phyloP scores from a whole-genome alignment of 345 rosid genomes.

The Conringia planisiliqua region DNA sequence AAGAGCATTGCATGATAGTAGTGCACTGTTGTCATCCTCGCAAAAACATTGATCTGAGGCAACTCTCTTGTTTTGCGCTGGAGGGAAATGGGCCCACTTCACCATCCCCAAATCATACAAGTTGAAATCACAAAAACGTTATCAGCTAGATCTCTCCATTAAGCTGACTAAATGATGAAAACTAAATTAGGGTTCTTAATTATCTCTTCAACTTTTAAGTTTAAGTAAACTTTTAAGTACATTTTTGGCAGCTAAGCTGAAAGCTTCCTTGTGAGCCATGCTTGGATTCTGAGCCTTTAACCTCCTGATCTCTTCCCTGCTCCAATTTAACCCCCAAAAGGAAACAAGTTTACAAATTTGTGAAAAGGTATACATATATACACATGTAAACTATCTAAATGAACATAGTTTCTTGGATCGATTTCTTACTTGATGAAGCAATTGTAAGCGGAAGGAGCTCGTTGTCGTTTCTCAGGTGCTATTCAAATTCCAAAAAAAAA shows the following conservation, averaged over 20 bases:
- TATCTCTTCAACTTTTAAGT: not conserved
- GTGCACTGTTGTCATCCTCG: conserved; percentile 24
- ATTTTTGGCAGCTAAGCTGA: conserved; percentile 96
- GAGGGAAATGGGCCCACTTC: conserved; percentile 96
- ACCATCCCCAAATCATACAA: conserved; percentile 26
- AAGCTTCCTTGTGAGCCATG: conserved; percentile 96
- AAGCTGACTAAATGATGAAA: not conserved
- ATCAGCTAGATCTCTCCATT: conserved; percentile 1
- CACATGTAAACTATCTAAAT: not conserved
- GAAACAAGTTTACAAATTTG: not conserved
- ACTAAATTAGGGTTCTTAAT: not conserved
- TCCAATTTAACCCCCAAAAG: not conserved
- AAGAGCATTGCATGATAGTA: conserved; percentile 7
- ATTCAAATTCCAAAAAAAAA: conserved; percentile 10
- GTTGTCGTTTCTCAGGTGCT: conserved; percentile 98
- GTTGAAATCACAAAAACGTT: conserved; percentile 12
- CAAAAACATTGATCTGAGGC: conserved; percentile 35
- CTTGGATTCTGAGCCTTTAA: conserved; percentile 88
- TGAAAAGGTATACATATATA: not conserved
- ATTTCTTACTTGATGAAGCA: conserved; percentile 82
- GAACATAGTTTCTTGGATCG: not conserved
- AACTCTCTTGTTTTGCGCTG: conserved; percentile 47
- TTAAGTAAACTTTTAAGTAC: conserved; percentile 31
- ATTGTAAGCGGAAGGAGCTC: conserved; percentile 97
- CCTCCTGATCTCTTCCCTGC: conserved; percentile 94